phyloP scores from a whole-genome alignment of 2,329 filamentous ascomycete genomes.

The Triangularia setosa region DNA sequence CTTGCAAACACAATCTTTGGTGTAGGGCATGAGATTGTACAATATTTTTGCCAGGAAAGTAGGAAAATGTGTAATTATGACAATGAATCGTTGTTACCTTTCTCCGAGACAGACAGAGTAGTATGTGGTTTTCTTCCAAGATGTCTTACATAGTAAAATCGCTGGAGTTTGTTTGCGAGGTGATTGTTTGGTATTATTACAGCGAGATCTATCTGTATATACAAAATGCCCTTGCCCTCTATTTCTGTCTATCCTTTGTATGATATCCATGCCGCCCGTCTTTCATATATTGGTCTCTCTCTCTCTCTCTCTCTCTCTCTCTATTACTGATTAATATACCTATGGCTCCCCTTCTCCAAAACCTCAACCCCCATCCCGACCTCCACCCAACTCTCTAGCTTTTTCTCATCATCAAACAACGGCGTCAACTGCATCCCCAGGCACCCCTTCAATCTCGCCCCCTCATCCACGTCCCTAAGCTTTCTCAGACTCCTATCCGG shows the following conservation, averaged over 20 bases:
- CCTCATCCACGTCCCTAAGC: constrained; percentile 57
- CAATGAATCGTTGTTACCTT: too few relatives aligned
- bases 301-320: not conserved
- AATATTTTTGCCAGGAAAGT: too few relatives aligned
- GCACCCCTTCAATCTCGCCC: constrained; percentile 53
- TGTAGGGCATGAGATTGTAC: too few relatives aligned
- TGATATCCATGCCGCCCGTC: too few relatives aligned
- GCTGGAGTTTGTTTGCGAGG: not conserved
- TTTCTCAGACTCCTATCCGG: constrained; percentile 56
- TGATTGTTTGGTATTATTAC: not conserved
- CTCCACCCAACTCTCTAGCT: constrained; percentile 44
- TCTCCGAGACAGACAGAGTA: too few relatives aligned
- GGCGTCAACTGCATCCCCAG: constrained; percentile 65
- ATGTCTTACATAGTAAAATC: not conserved
- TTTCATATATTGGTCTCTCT: not conserved
- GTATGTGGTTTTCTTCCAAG: not conserved
- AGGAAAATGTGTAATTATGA: too few relatives aligned
- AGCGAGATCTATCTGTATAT: not conserved
- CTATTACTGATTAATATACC: constrained; percentile 36
- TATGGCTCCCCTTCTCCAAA: constrained; percentile 43
- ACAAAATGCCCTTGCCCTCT: not conserved
- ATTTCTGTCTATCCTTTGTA: too few relatives aligned
- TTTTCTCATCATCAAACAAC: constrained; percentile 36
- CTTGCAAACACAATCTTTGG: too few relatives aligned
- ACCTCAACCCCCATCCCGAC: constrained; percentile 55